Conservation (phyloP, 2,329 filamentous ascomycete genomes). For the Coleophoma crateriformis region DNA sequence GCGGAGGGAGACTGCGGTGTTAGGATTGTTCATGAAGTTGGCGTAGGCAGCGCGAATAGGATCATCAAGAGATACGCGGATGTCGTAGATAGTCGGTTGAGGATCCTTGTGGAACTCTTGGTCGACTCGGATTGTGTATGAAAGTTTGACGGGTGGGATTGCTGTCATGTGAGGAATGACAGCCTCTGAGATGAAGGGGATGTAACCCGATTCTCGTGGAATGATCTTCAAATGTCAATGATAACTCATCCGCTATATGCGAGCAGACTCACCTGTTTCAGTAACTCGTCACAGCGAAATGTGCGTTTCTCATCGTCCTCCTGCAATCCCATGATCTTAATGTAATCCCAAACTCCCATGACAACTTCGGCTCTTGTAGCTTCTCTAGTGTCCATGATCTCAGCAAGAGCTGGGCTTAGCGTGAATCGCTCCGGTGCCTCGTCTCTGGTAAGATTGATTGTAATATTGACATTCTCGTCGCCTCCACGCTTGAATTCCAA, state of each 20-base stretch:
- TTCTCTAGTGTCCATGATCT: constrained; percentile 80
- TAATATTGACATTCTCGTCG: constrained; percentile 89
- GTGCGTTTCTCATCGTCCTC: constrained; percentile 93
- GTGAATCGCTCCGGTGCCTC: constrained; percentile 82
- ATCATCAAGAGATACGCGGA: constrained; percentile 79
- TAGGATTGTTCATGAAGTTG: constrained; percentile 61
- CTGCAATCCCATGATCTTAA: constrained; percentile 77
- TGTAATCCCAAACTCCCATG: constrained; percentile 93
- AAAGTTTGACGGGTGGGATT: constrained; percentile 74
- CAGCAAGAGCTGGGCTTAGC: constrained; percentile 71
- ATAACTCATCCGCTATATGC: background rate
- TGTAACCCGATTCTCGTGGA: constrained; percentile 69
- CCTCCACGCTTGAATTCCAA: constrained; percentile 86
- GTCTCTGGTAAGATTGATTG: constrained; percentile 77
- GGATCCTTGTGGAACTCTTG: constrained; percentile 72
- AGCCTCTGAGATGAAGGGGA: constrained; percentile 79
- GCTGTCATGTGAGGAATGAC: constrained; percentile 73
- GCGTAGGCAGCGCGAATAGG: constrained; percentile 65
- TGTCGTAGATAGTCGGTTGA: constrained; percentile 80
- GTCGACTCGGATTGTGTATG: constrained; percentile 93
- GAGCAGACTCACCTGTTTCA: constrained; percentile 62
- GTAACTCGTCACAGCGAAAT: constrained; percentile 80
- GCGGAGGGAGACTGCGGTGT: constrained; percentile 66
- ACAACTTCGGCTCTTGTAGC: constrained; percentile 84
- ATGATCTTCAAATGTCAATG: constrained; percentile 52